Base-by-base conservation (phyloP, 805 yeast genomes). In the Suhomyces tanzawaensis region DNA sequence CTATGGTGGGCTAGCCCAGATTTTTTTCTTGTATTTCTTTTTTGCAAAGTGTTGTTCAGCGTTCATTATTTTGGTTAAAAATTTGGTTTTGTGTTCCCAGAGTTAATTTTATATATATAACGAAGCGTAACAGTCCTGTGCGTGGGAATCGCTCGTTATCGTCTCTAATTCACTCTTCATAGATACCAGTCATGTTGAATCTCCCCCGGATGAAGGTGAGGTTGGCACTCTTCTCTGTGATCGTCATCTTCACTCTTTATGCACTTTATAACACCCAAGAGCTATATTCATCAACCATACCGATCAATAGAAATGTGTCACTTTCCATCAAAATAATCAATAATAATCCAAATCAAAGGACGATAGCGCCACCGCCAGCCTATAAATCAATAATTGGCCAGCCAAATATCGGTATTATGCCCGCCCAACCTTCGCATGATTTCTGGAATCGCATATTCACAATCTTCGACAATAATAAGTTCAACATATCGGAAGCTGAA, bases 381-480 rank as follows among this genome's bases (percentile, higher is more conserved):
- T 19, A 19, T 18, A 19, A 15, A 5, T 34, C 37, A 6, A 34
- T 34, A 11, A 7, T 34, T 7, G 37, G 37, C 7, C 19, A 19
- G 15, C 37, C 37, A 14, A 34, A 28, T 15, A 7, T 34, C 13
- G 37, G 31, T 7, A 12, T 34, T n/a, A 25, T 18, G 7, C 24
- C 24, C 12, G 37, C 37, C 6, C 29, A 18, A 13, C 23, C 18
- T n/a, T 8, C 7, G 6, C 37, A 34, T 8, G 31, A 34, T 6
- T 34, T 34, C 18, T 34, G 37, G 37, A 24, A 34, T 14, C 31
- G 23, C 3, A 18, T 34, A 12, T 34, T 34, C 19, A 12, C 37
- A 4, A 26, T 34, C 15, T 34, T 34, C 26, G 29, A 34, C 4
- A n/a, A 34, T 7, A 25, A 34, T n/a, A 34, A 27, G 18, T 34